Evolutionary conservation across 805 yeast species (phyloP).

Genomic region (Schwanniomyces sp.): DNA sequence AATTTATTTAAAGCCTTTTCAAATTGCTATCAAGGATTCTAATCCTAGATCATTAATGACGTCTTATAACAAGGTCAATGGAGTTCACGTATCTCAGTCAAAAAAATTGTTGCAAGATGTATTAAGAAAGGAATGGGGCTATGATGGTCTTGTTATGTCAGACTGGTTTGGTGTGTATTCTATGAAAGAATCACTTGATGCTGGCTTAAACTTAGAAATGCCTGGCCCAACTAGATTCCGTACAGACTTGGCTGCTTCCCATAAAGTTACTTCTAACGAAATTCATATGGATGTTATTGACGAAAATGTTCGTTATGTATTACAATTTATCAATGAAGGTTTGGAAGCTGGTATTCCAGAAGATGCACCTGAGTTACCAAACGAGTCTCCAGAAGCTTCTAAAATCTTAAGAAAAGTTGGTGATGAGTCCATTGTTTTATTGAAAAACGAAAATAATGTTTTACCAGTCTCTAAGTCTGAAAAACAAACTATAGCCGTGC

Average conservation of each 20-base stretch:
- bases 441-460: conserved; percentile 50
- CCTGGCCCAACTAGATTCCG: conserved; percentile 60
- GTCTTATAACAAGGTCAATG: conserved; percentile 63
- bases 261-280: conserved; percentile 42
- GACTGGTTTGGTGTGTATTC: conserved; percentile 67
- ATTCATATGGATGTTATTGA: conserved; percentile 43
- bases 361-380: conserved; percentile 33
- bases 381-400: conserved; percentile 49
- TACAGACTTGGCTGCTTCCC: conserved; percentile 38
- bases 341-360: conserved; percentile 39
- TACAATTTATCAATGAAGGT: conserved; percentile 47
- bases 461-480: conserved; percentile 46
- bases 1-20: conserved; percentile 44
- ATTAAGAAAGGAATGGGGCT: conserved; percentile 57
- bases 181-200: conserved; percentile 44
- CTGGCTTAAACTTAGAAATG: conserved; percentile 66
- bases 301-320: conserved; percentile 47
- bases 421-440: conserved; percentile 53
- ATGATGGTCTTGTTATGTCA: conserved; percentile 56
- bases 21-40: conserved; percentile 53
- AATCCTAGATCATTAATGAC: conserved; percentile 61
- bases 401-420: conserved; percentile 44
- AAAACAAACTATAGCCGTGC: conserved; percentile 40
- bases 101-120: conserved; percentile 43
- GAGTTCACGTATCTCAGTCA: conserved; percentile 54